Percentiles rank a stretch among this genome's conserved stretches.
phyloP scores from a whole-genome alignment of 352 stramenopile genomes.

The Phytophthora palmivora region DNA sequence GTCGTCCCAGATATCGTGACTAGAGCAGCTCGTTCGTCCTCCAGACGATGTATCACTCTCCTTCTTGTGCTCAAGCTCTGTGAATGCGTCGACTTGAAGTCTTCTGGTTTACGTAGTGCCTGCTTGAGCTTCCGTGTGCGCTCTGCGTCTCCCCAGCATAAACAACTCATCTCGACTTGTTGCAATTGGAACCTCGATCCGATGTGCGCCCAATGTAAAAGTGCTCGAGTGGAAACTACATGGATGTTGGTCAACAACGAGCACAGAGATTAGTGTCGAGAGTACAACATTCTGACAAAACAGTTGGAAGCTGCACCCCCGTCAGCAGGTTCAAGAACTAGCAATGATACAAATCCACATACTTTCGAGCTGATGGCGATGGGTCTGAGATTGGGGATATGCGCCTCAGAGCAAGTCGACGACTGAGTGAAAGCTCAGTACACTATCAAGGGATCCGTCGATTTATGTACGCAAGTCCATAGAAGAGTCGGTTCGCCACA shows the following conservation, averaged over 20 bases:
- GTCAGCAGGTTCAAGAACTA: conserved; percentile 33
- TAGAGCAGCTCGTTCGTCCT: conserved; percentile 54
- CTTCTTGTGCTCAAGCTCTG: conserved; percentile 14
- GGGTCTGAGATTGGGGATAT: not conserved
- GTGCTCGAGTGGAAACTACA: conserved; percentile 13
- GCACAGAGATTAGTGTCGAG: conserved; percentile 9
- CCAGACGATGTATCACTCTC: conserved; percentile 43
- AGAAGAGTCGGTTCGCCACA: conserved; percentile 21
- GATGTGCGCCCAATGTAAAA: conserved; percentile 38
- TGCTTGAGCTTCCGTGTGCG: conserved; percentile 48
- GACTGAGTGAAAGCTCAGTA: conserved; percentile 14
- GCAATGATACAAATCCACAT: conserved; percentile 12
- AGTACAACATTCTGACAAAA: conserved; percentile 37
- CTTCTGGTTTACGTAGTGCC: conserved; percentile 14
- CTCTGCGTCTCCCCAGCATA: conserved; percentile 49
- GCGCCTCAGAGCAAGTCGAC: conserved; percentile 6
- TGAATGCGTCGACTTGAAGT: conserved; percentile 7
- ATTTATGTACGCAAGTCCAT: conserved; percentile 18
- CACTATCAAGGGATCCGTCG: conserved; percentile 12
- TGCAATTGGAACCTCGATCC: conserved; percentile 6
- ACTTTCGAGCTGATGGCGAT: conserved; percentile 20
- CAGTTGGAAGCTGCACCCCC: conserved; percentile 16
- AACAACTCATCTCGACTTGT: conserved; percentile 30
- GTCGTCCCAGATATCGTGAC: conserved; percentile 57
- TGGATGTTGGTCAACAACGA: conserved; percentile 12